Percentiles rank a stretch among this genome's conserved stretches.
These are phyloP conservation scores for Penicillium glabrum DNA, from an alignment of 2,329 filamentous ascomycete genomes.

Conservation along the genomic window DNA sequence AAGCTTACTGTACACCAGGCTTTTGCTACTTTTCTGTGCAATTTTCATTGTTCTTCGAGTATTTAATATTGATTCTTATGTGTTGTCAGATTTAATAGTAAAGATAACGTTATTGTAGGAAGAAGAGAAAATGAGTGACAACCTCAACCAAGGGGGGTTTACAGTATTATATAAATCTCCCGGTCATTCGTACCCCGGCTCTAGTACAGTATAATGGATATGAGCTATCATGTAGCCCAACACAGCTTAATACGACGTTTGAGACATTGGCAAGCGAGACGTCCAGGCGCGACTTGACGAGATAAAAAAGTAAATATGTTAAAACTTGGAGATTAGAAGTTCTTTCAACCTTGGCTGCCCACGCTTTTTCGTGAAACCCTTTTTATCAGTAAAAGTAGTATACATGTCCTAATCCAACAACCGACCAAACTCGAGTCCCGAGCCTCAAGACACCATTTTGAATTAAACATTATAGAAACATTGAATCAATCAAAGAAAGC, in stretches of 20 bases:
- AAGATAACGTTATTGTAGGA: neutral
- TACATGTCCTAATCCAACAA: neutral
- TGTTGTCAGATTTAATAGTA: neutral
- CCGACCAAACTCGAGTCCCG: neutral
- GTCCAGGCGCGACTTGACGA: too few species aligned
- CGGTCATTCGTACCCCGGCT: neutral
- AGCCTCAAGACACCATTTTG: too few species aligned
- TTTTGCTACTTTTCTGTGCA: neutral
- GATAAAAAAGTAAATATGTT: too few species aligned
- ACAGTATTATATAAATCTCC: neutral
- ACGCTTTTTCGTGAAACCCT: neutral
- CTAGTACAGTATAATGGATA: too few species aligned
- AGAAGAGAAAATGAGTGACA: neutral
- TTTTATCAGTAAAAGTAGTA: neutral
- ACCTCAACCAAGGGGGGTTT: neutral
- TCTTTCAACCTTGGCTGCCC: neutral
- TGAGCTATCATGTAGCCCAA: too few species aligned
- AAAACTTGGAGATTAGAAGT: neutral
- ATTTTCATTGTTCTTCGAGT: neutral
- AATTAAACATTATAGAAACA: neutral
- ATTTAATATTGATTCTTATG: neutral
- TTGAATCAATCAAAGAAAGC: slow-evolving; percentile 12
- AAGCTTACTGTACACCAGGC: neutral
- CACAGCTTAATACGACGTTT: too few species aligned
- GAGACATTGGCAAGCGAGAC: too few species aligned